Conservation (phyloP, 192 early-diverging fungal genomes). For the Backusella psychrophila region DNA sequence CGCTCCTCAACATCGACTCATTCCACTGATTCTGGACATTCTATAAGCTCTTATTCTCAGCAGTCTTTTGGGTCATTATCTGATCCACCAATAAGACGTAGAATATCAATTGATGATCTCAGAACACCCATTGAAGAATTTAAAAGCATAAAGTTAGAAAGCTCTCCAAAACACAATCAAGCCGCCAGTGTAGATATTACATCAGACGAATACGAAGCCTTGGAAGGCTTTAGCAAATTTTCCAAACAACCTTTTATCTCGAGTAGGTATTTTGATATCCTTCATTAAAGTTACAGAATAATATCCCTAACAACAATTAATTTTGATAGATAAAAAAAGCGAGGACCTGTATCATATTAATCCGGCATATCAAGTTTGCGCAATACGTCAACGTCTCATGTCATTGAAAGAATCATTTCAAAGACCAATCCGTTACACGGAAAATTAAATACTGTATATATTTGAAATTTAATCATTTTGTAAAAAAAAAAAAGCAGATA, state of each 20-base stretch:
- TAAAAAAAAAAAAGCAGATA: background rate
- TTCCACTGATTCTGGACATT: background rate
- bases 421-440: background rate
- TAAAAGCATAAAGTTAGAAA: background rate
- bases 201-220: conserved; percentile 35
- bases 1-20: background rate
- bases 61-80: background rate
- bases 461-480: background rate
- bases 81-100: conserved; percentile 1
- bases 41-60: background rate
- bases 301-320: background rate
- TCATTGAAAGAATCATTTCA: conserved; percentile 8
- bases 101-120: conserved; percentile 29
- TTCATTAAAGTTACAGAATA: background rate
- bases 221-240: conserved; percentile 35
- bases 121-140: conserved; percentile 26
- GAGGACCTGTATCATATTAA: background rate
- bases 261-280: background rate
- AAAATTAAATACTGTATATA: conserved; percentile 4
- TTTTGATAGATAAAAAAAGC: background rate
- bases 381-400: background rate
- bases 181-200: conserved; percentile 11
- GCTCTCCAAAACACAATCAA: background rate
- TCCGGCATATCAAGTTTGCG: conserved; percentile 7
- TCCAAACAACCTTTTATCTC: conserved; percentile 2